Percentiles rank a stretch among this genome's conserved stretches.
phyloP scores from a whole-genome alignment of 805 yeast species.

The Yarrowia phangngaensis region DNA sequence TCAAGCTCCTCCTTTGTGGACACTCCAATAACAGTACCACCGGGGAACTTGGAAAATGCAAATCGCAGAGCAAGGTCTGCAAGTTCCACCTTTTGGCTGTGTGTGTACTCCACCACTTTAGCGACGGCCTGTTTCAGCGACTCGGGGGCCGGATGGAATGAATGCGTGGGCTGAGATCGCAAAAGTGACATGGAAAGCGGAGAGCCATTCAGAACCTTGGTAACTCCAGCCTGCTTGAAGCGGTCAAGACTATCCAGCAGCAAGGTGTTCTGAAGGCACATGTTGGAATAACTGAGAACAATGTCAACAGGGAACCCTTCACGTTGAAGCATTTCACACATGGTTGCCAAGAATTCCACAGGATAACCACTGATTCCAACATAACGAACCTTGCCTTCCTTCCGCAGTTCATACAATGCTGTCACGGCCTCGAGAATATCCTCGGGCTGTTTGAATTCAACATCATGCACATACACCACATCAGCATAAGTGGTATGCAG shows the following conservation, averaged over 20 bases:
- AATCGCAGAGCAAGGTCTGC: constrained; percentile 80
- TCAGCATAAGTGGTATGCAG: constrained; percentile 69
- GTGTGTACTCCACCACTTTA: constrained; percentile 46
- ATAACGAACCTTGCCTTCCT: constrained; percentile 56
- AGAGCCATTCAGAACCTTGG: constrained; percentile 70
- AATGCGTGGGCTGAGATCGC: constrained; percentile 59
- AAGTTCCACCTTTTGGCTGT: constrained; percentile 52
- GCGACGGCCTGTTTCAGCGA: constrained; percentile 49
- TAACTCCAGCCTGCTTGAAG: constrained; percentile 50
- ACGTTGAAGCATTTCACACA: constrained; percentile 44
- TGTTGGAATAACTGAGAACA: constrained; percentile 72
- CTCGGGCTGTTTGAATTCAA: constrained; percentile 65
- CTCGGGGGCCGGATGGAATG: constrained; percentile 75
- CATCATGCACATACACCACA: constrained; percentile 81
- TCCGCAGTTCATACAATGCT: constrained; percentile 56
- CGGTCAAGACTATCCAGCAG: constrained; percentile 45
- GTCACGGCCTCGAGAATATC: constrained; percentile 60
- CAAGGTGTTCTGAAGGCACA: constrained; percentile 75
- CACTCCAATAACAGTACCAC: constrained; percentile 75
- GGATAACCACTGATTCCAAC: constrained; percentile 90
- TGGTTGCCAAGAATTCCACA: constrained; percentile 56
- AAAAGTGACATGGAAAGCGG: constrained; percentile 84
- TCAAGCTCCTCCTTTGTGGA: constrained; percentile 60
- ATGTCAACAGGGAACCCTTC: constrained; percentile 66
- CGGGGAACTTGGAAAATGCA: constrained; percentile 64